Conservation (phyloP, 805 yeast species). For the Candida michaelii region DNA sequence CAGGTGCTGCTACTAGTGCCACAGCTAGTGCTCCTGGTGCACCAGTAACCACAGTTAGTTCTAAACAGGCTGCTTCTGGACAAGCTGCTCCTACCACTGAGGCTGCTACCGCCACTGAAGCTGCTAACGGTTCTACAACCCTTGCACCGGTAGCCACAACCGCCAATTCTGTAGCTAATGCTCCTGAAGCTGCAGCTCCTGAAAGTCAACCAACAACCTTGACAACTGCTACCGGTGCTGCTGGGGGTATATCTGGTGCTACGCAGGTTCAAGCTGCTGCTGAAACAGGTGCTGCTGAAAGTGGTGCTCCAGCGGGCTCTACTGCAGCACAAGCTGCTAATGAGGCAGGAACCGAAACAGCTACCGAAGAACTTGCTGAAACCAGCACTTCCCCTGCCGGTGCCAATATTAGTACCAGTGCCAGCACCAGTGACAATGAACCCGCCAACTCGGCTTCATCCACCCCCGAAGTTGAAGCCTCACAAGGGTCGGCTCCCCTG, state of each 20-base stretch:
- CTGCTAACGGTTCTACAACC: constrained; percentile 5
- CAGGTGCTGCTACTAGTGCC: background rate
- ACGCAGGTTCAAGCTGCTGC: too few relatives aligned
- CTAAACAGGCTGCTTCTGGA: background rate
- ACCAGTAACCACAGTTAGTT: background rate
- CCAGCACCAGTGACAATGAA: too few relatives aligned
- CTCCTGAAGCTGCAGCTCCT: background rate
- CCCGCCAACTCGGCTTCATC: too few relatives aligned
- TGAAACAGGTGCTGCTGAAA: background rate
- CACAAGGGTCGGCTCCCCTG: constrained; percentile 11
- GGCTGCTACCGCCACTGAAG: constrained; percentile 6
- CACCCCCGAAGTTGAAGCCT: background rate
- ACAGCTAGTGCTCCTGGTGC: constrained; percentile 12
- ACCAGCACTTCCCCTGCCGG: background rate
- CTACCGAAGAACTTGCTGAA: background rate
- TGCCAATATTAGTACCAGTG: too few relatives aligned
- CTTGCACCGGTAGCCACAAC: background rate
- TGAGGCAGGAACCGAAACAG: background rate
- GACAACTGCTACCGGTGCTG: background rate
- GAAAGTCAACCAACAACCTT: background rate
- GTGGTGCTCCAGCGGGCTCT: background rate
- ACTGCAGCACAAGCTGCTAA: background rate
- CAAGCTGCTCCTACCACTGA: constrained; percentile 5
- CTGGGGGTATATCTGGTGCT: background rate
- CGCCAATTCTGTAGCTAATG: background rate